Evolutionary conservation across 2,329 filamentous ascomycete genomes (phyloP).

Genomic region (Rhexocercosporidium sp.): DNA sequence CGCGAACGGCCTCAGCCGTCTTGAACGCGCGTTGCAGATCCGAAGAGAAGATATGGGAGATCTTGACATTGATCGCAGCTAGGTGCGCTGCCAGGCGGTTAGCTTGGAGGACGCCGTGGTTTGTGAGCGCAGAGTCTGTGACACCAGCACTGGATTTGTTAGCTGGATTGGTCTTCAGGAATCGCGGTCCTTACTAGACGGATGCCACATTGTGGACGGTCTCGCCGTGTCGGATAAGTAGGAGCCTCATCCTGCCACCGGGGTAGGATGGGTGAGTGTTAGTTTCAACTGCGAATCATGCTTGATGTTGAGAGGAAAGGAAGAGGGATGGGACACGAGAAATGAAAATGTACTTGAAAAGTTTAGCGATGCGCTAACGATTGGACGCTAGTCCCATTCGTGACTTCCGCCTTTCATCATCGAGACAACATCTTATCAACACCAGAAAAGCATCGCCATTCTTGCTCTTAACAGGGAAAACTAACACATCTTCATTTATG

Average conservation of each 20-base stretch:
- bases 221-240: conserved; percentile 86
- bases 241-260: conserved; percentile 60
- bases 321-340: neutral
- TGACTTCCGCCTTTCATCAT: neutral
- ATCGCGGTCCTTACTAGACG: conserved; percentile 61
- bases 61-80: conserved; percentile 63
- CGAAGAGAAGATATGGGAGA: conserved; percentile 78
- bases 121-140: conserved; percentile 80
- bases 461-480: neutral
- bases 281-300: conserved; percentile 34
- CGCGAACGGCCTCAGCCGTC: conserved; percentile 71
- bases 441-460: neutral
- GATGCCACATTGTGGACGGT: conserved; percentile 87
- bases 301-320: conserved; percentile 16
- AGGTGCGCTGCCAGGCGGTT: conserved; percentile 71
- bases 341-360: neutral
- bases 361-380: neutral
- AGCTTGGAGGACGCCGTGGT: conserved; percentile 82
- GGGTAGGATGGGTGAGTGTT: conserved; percentile 29
- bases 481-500: too few relatives aligned
- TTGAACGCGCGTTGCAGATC: conserved; percentile 74
- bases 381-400: neutral
- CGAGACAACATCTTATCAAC: neutral
- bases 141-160: conserved; percentile 68
- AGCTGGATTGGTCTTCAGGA: conserved; percentile 20